Evolutionary conservation across 805 yeast genomes (phyloP).

Genomic region (Ogataea trehalophila): DNA sequence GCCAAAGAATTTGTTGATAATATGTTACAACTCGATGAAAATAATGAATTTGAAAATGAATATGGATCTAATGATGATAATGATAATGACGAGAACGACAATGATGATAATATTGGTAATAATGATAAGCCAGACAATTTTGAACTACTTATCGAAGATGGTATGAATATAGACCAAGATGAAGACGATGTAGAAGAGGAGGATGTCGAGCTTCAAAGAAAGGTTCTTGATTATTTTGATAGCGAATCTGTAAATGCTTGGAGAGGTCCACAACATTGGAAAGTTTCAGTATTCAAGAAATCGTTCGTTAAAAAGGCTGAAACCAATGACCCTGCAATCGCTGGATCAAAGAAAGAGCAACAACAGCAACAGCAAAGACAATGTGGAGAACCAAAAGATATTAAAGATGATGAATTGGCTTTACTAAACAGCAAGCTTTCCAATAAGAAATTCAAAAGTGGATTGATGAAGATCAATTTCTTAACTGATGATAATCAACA

Average conservation of each 20-base stretch:
- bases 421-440: no score
- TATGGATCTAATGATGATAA: neutral
- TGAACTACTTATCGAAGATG: neutral
- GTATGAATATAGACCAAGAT: neutral
- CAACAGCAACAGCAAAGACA: no score
- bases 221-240: conserved; percentile 76
- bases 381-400: no score
- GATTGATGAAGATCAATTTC: no score
- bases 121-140: neutral
- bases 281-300: conserved; percentile 55
- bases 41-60: conserved; percentile 2
- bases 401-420: no score
- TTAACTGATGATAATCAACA: no score
- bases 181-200: conserved; percentile 1
- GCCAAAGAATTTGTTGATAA: conserved; percentile 4
- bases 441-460: no score
- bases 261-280: conserved; percentile 92
- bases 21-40: conserved; percentile 2
- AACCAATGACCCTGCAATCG: conserved; percentile 22
- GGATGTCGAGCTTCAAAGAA: conserved; percentile 25
- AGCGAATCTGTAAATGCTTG: conserved; percentile 61
- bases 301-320: conserved; percentile 14
- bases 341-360: no score
- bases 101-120: neutral
- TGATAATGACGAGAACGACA: neutral